Base-by-base conservation (phyloP, 2,329 filamentous ascomycete species). In the Aspergillus aculeatinus region DNA sequence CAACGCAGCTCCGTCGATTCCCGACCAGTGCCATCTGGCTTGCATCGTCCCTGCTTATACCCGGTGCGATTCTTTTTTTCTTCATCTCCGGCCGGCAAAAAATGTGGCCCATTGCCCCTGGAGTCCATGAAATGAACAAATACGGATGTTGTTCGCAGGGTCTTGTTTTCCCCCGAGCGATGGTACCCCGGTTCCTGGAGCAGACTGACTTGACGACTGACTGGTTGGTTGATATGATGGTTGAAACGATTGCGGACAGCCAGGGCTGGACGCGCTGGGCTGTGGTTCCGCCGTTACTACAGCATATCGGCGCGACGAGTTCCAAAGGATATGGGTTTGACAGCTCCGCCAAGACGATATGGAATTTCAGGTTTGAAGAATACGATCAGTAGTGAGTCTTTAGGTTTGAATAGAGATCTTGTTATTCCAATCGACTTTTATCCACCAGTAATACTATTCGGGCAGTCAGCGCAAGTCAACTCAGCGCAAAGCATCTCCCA, bases 101-200 rank as follows among this genome's bases (percentile, higher is more conserved):
- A 0, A 70, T 79, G 23, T 70, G 71, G 11, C 75, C 75, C 1
- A 68, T 73, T 10, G 61, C 71, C 0, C 51, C 62, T 2, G 77
- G 77, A 10, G 67, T 81, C 5, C 70, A 74, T 42, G 63, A 70
- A 29, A 79, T 80, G 78, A 66, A 75, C 12, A 64, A 72, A 11
- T 79, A 72, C 49, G 77, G 76, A 12, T 80, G 77, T 63, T 80
- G 78, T 58, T 72, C 73, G 4, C 79, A 81, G 67, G 78, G 70
- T 6, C 70, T 80, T 4, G 71, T 79, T 14, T 80, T 79, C 39
- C 76, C 77, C 3, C 60, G 60, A 3, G 23, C 12, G 69, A 72
- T 55, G 27, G 60, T 64, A 4, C 60, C 56, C 4, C 39, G 16
- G 0, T 61, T 65, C 12, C 35, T 61, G 1, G 61, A 63, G 1